Conservation (phyloP, 768 basidiomycete species). For the Suillus clintonianus region DNA sequence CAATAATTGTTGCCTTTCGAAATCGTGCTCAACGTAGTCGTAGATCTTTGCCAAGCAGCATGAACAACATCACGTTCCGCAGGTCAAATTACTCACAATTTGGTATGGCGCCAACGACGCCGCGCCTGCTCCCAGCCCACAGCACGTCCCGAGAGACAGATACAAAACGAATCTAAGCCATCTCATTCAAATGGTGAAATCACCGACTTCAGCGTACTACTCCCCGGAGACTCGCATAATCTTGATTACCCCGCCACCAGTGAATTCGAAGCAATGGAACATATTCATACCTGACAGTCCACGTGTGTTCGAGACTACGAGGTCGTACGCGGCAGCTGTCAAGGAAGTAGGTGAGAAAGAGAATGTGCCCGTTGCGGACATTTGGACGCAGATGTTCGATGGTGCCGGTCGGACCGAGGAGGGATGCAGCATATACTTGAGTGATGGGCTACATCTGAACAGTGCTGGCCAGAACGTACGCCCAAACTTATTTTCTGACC, state of each 20-base stretch:
- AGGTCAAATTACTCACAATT: conserved; percentile 72
- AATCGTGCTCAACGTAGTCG: neutral
- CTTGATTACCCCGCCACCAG: conserved; percentile 84
- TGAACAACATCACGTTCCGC: conserved; percentile 50
- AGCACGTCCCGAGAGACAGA: conserved; percentile 72
- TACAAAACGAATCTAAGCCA: conserved; percentile 65
- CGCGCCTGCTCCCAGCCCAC: conserved; percentile 58
- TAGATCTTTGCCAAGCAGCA: conserved; percentile 61
- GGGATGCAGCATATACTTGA: conserved; percentile 51
- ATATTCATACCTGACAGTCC: conserved; percentile 19
- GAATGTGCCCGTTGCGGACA: conserved; percentile 66
- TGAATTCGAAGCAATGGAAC: conserved; percentile 62
- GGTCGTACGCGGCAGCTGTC: conserved; percentile 70
- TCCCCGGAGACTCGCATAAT: conserved; percentile 75
- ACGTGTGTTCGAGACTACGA: conserved; percentile 62
- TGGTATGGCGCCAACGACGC: conserved; percentile 96
- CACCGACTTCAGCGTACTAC: conserved; percentile 62
- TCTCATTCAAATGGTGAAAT: conserved; percentile 64
- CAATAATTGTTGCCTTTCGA: too few species aligned
- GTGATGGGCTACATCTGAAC: conserved; percentile 83
- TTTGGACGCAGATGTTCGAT: conserved; percentile 76
- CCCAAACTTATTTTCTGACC: neutral
- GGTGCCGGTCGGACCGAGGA: conserved; percentile 64
- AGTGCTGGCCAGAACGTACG: conserved; percentile 72
- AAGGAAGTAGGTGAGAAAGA: conserved; percentile 56